A percentile compares a stretch with the other conserved stretches of the same genome.
Conservation (phyloP, 1,284 basidiomycete species). For the Thecaphora frezii region DNA sequence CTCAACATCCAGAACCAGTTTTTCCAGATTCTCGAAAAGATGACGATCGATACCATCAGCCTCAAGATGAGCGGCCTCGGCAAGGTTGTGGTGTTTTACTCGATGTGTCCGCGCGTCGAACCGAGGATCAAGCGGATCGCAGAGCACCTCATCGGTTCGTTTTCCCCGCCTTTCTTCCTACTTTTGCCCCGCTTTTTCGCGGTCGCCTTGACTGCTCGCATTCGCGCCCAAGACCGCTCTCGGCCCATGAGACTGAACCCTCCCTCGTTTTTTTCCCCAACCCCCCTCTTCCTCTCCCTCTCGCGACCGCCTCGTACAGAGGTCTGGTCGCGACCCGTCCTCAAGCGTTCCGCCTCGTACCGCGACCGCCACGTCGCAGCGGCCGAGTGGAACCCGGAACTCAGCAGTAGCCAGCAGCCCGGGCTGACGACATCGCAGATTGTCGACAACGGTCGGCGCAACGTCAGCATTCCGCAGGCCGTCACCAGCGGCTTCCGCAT, state of each 20-base stretch:
- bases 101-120: slow-evolving; percentile 80
- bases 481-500: slow-evolving; percentile 47
- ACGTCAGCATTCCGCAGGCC: slow-evolving; percentile 48
- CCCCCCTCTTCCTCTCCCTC: too few relatives aligned
- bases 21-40: slow-evolving; percentile 73
- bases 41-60: slow-evolving; percentile 87
- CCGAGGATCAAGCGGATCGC: slow-evolving; percentile 78
- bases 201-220: background rate
- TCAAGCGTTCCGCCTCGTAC: slow-evolving; percentile 54
- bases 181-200: background rate
- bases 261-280: too few relatives aligned
- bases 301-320: slow-evolving; percentile 13
- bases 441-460: slow-evolving; percentile 21
- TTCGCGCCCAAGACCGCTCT: too few relatives aligned
- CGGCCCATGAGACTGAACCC: too few relatives aligned
- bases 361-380: slow-evolving; percentile 47
- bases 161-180: background rate
- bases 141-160: slow-evolving; percentile 73
- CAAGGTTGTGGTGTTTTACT: slow-evolving; percentile 92
- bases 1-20: slow-evolving; percentile 93
- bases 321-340: slow-evolving; percentile 56
- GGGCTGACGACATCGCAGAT: background rate
- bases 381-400: slow-evolving; percentile 43
- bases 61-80: slow-evolving; percentile 90
- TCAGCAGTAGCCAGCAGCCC: slow-evolving; percentile 20